Evolutionary conservation across 2,329 filamentous ascomycete genomes (phyloP).

Genomic region (Xylaria sp.): DNA sequence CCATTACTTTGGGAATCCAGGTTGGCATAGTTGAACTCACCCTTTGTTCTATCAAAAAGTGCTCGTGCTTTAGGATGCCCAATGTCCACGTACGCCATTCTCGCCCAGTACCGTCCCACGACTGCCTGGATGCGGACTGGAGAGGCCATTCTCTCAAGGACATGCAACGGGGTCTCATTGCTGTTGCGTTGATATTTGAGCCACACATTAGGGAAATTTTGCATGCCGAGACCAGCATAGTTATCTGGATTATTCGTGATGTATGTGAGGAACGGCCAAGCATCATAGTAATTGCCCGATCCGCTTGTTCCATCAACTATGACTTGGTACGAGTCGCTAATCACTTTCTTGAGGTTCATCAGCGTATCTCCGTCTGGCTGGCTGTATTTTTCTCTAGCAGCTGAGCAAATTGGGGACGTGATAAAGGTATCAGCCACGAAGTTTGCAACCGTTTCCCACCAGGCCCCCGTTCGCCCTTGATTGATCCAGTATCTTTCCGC

Average conservation of each 20-base stretch:
- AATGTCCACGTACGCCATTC: conserved; percentile 58
- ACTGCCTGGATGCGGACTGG: conserved; percentile 47
- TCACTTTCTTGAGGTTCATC: conserved; percentile 51
- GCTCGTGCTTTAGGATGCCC: conserved; percentile 49
- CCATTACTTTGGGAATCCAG: conserved; percentile 45
- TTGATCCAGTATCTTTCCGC: conserved; percentile 51
- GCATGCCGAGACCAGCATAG: conserved; percentile 47
- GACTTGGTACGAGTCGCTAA: conserved; percentile 53
- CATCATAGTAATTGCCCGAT: conserved; percentile 56
- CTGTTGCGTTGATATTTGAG: conserved; percentile 49
- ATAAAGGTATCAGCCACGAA: conserved; percentile 56
- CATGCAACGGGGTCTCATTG: conserved; percentile 57
- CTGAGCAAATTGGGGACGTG: conserved; percentile 50
- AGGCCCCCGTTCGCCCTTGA: conserved; percentile 52
- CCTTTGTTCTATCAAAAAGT: conserved; percentile 44
- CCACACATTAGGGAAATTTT: conserved; percentile 51
- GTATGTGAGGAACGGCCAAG: conserved; percentile 57
- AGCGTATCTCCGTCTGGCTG: conserved; percentile 45
- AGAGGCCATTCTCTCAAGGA: conserved; percentile 47
- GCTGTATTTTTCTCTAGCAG: conserved; percentile 43
- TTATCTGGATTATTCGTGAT: conserved; percentile 55
- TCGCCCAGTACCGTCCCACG: conserved; percentile 56
- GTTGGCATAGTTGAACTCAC: conserved; percentile 48
- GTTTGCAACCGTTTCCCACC: conserved; percentile 58
- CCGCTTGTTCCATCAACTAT: conserved; percentile 51